Evolutionary conservation across 2,329 filamentous ascomycete species (phyloP).

Genomic region (Penicillium sp.): DNA sequence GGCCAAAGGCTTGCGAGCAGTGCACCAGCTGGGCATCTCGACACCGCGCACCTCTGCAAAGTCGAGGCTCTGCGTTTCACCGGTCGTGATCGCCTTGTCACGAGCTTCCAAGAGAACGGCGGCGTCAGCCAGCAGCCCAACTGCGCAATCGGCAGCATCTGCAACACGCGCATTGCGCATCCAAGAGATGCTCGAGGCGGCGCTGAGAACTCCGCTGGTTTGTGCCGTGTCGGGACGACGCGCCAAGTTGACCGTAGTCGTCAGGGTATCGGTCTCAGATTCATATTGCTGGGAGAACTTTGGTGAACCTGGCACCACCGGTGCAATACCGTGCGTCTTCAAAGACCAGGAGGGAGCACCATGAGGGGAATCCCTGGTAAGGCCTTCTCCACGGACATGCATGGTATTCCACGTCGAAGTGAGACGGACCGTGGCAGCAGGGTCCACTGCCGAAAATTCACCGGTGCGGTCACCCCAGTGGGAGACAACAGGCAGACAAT

Average conservation of each 20-base stretch:
- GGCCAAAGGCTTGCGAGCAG: conserved; percentile 9
- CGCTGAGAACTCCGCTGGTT: conserved; percentile 6
- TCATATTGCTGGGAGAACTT: conserved; percentile 9
- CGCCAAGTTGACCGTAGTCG: conserved; percentile 9
- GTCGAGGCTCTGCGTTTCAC: background rate
- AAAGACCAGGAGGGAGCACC: conserved; percentile 9
- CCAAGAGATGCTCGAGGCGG: conserved; percentile 9
- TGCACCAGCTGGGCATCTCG: conserved; percentile 3
- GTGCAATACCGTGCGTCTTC: conserved; percentile 8
- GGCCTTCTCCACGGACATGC: conserved; percentile 10
- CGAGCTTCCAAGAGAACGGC: conserved; percentile 7
- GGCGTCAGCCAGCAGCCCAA: conserved; percentile 8
- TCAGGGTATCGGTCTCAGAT: conserved; percentile 8
- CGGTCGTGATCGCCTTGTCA: conserved; percentile 7
- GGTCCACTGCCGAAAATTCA: conserved; percentile 9
- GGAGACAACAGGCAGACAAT: conserved; percentile 8
- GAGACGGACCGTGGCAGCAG: conserved; percentile 8
- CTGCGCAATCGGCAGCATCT: conserved; percentile 11
- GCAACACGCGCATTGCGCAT: conserved; percentile 12
- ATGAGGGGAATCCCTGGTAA: conserved; percentile 2
- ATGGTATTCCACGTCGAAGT: conserved; percentile 10
- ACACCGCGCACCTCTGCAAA: conserved; percentile 10
- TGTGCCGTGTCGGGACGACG: conserved; percentile 7
- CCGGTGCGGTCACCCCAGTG: conserved; percentile 11
- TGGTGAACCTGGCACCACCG: conserved; percentile 1